Conservation (phyloP, 2,329 filamentous ascomycete genomes). For the Fusarium equiseti region DNA sequence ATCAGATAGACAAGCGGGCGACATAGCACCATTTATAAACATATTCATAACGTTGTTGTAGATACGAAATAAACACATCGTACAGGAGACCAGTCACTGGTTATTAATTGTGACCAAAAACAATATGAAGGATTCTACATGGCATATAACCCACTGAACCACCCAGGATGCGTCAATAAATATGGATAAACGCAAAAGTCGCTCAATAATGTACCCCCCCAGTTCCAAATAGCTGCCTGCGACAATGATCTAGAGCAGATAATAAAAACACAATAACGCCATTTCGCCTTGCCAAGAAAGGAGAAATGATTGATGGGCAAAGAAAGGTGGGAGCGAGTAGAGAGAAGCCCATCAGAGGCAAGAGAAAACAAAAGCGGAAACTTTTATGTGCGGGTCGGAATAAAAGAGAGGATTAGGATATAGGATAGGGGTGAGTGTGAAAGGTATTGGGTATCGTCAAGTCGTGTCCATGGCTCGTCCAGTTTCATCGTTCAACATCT, state of each 20-base stretch:
- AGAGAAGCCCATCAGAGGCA: constrained; percentile 17
- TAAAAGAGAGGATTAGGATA: constrained; percentile 1
- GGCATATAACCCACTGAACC: constrained; percentile 10
- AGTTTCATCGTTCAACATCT: constrained; percentile 2
- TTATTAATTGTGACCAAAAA: constrained; percentile 29
- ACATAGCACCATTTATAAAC: not conserved
- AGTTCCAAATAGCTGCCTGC: constrained; percentile 11
- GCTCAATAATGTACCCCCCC: constrained; percentile 20
- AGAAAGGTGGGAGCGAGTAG: constrained; percentile 2
- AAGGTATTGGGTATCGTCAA: constrained; percentile 34
- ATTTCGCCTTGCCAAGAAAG: constrained; percentile 41
- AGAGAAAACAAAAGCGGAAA: constrained; percentile 18
- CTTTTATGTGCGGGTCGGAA: constrained; percentile 23
- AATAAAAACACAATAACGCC: constrained; percentile 38
- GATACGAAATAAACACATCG: constrained; percentile 9
- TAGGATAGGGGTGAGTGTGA: constrained; percentile 14
- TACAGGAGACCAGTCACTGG: constrained; percentile 17
- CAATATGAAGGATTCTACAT: constrained; percentile 26
- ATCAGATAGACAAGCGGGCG: not conserved
- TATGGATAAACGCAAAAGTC: constrained; percentile 21
- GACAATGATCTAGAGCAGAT: constrained; percentile 6
- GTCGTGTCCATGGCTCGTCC: constrained; percentile 38
- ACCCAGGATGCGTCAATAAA: constrained; percentile 6
- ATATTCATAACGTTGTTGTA: constrained; percentile 21
- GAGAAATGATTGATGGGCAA: constrained; percentile 32